Conservation (phyloP, 2,329 filamentous ascomycete species). For the Hyphodiscus sp. region DNA sequence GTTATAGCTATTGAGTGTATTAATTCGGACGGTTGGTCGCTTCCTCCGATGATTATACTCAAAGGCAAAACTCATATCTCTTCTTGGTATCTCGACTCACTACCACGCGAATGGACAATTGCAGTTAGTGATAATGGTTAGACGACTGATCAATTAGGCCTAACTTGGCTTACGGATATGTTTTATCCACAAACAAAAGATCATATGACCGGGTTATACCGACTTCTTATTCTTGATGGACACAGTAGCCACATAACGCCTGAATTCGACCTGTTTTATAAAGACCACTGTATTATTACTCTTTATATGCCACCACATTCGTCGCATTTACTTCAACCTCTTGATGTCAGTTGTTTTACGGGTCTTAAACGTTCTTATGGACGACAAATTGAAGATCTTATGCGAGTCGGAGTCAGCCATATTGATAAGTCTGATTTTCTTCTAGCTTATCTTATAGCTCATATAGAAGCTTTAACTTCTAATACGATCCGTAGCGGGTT, state of each 20-base stretch:
- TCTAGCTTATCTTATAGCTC: not conserved
- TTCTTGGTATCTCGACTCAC: constrained; percentile 3
- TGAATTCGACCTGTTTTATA: constrained; percentile 1
- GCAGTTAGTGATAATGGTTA: constrained; percentile 25
- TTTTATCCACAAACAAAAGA: not conserved
- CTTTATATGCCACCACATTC: not conserved
- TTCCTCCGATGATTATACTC: constrained; percentile 26
- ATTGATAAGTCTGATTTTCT: not conserved
- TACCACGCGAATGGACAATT: constrained; percentile 22
- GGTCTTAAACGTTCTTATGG: not conserved
- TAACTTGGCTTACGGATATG: not conserved
- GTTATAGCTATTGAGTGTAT: constrained; percentile 23
- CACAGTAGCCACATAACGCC: not conserved
- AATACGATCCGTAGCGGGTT: not conserved
- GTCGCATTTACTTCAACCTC: not conserved
- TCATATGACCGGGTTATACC: not conserved
- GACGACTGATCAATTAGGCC: constrained; percentile 12
- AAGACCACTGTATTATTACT: not conserved
- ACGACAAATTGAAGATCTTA: not conserved
- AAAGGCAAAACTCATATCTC: constrained; percentile 8
- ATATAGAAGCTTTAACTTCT: not conserved
- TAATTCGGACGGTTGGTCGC: constrained; percentile 17
- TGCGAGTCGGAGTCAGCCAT: not conserved
- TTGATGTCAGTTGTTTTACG: not conserved
- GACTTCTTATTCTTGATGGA: not conserved